A percentile compares a stretch with the other conserved stretches of the same genome.
phyloP scores from a whole-genome alignment of 768 basidiomycete genomes.

The Gymnopilus dilepis region DNA sequence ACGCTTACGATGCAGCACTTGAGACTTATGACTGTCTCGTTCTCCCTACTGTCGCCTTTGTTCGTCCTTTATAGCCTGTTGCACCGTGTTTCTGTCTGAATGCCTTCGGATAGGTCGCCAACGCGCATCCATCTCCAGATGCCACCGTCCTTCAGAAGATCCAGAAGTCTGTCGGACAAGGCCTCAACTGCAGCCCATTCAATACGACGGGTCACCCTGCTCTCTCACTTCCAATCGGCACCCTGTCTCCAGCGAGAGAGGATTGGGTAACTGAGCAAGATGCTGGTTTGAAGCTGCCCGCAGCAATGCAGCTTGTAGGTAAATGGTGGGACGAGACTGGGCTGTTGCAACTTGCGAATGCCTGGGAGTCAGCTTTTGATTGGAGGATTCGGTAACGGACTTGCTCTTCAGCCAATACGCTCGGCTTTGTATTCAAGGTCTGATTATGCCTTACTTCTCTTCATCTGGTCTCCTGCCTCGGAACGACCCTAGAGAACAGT shows the following conservation, averaged over 20 bases:
- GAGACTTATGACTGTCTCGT: slow-evolving; percentile 23
- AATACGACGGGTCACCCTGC: slow-evolving; percentile 47
- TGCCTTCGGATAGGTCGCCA: slow-evolving; percentile 22
- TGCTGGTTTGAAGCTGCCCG: slow-evolving; percentile 41
- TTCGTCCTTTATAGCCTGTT: slow-evolving; percentile 2
- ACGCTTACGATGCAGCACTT: slow-evolving; percentile 25
- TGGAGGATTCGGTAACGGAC: slow-evolving; percentile 23
- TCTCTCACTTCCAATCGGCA: slow-evolving; percentile 47
- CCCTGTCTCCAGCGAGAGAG: slow-evolving; percentile 38
- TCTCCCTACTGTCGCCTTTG: slow-evolving; percentile 28
- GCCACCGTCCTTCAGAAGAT: slow-evolving; percentile 35
- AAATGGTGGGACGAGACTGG: slow-evolving; percentile 45
- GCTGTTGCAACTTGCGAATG: slow-evolving; percentile 30
- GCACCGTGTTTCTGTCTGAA: neutral
- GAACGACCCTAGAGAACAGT: too few species aligned
- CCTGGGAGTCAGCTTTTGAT: slow-evolving; percentile 32
- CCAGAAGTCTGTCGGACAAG: slow-evolving; percentile 32
- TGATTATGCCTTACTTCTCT: neutral
- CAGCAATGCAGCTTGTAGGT: slow-evolving; percentile 50
- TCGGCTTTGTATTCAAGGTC: neutral
- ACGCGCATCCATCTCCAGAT: slow-evolving; percentile 23
- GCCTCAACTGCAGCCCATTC: slow-evolving; percentile 34
- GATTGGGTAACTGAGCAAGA: slow-evolving; percentile 27
- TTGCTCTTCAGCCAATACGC: neutral
- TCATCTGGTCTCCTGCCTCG: neutral